Evolutionary conservation across 208 protist genomes (phyloP), one percentile per base, ranked within the genome.

Genomic region (Trypanosoma lewisi): DNA sequence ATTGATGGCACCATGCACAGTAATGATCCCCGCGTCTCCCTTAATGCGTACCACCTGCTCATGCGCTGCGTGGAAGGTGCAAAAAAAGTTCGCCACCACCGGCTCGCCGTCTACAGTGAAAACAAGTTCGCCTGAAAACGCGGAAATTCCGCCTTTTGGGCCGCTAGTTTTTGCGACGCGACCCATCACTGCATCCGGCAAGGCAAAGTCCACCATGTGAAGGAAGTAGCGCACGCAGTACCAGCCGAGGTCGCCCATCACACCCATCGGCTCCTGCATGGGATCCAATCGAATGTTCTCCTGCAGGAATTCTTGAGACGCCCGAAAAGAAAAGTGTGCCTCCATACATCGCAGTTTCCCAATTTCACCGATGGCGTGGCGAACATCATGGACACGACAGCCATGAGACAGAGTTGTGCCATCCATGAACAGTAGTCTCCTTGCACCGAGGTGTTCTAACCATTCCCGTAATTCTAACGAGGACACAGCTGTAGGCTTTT

Each of bases 211-310:
- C 52, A 89, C 51, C 14, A 87, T 28, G 55, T 89, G 85, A 60
- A 89, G 60, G 28, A 87, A 79, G 70, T 73, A 77, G 31, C 85
- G 82, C 19, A 92, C 77, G 59, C 77, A 83, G 73, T 92, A 89
- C 85, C 85, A 92, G 8, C 85, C 85, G 61, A 87, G 60, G 57
- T 92, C 82, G 12, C 85, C 82, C 14, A 92, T 69, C 4, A 75
- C 82, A 21, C 85, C 82, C n/a, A 81, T 63, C 33, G 82, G 80
- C 70, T 89, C 82, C 54, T 87, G 54, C 23, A 57, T 49, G 25
- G 74, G 70, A 49, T 87, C 70, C 21, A 87, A 28, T 47, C 82
- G 82, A 66, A 92, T 87, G 65, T 89, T 80, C 28, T 50, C 70
- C 3, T 68, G 44, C 41, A 83, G 60, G 49, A 87, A 87, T 12